Evolutionary conservation across 768 basidiomycete species (phyloP), one percentile per base, ranked within the genome.

Genomic region (Auricularia cornea): DNA sequence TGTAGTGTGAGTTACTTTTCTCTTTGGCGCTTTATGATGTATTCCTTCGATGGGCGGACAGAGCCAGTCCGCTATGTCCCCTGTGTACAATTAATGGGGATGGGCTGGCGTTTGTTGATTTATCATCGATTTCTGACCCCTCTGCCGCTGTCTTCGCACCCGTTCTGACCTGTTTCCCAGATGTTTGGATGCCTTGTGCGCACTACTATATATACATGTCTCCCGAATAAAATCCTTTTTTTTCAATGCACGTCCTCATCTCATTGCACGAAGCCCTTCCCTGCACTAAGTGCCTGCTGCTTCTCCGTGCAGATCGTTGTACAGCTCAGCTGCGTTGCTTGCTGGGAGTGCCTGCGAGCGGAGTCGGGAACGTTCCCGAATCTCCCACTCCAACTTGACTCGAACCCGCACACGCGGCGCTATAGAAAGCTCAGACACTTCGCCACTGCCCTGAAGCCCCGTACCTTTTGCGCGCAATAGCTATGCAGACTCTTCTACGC

Each of bases 401-500:
- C 35, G n/a, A n/a, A n/a, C 35, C 35, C 16, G 35, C 35, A 38
- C 35, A n/a, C n/a, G n/a, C n/a, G n/a, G n/a, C n/a, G 35, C 8
- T 38, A 38, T 38, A 38, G 35, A 38, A 38, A 38, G 35, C 35
- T 38, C 35, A n/a, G 35, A 38, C 8, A 38, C 35, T 38, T 38
- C 10, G 8, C 16, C 35, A 38, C 35, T 38, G 35, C 44, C 44
- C 3, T 48, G 12, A 48, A 12, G 20, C 44, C 44, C 20, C 44
- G 6, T 23, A 18, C 23, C 23, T 16, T 18, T 48, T 48, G 44
- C 44, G 11, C 23, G 5, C 44, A 48, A 48, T 18, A 12, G 44
- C 16, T 18, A 90, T 92, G 87, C 83, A 93, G 67, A 85, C 84
- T 20, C 82, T 94, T 35, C 78, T 94, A 14, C 86, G 89, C 69